Conservation (phyloP, 2,329 filamentous ascomycete species). For the Pseudogymnoascus sp. region DNA sequence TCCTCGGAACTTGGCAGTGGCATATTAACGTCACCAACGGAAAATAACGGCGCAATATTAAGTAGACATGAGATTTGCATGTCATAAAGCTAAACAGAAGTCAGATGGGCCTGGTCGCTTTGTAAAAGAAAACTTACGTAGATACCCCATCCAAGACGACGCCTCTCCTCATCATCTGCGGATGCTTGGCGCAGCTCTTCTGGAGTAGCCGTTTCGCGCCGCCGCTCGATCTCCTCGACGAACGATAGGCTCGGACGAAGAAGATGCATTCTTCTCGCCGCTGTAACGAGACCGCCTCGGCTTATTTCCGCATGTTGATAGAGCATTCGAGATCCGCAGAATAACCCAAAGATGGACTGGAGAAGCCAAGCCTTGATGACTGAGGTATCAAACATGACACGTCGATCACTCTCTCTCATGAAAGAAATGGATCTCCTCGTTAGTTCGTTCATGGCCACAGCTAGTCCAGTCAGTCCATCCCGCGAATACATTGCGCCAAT, state of each 20-base stretch:
- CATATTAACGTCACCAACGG: conserved; percentile 14
- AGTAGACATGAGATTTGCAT: conserved; percentile 16
- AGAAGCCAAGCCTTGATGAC: conserved; percentile 16
- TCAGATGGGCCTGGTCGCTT: not conserved
- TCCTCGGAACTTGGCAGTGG: conserved; percentile 15
- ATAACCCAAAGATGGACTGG: conserved; percentile 15
- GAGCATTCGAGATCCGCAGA: conserved; percentile 17
- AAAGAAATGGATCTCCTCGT: conserved; percentile 14
- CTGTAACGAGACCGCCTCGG: conserved; percentile 16
- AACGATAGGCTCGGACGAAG: conserved; percentile 16
- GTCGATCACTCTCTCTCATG: conserved; percentile 15
- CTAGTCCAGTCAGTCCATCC: conserved; percentile 12
- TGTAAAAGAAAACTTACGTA: conserved; percentile 10
- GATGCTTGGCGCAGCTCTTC: conserved; percentile 14
- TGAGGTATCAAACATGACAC: conserved; percentile 16
- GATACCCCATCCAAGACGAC: conserved; percentile 15
- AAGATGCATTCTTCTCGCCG: conserved; percentile 17
- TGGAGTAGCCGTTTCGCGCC: conserved; percentile 8
- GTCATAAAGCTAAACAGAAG: conserved; percentile 14
- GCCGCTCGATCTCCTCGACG: conserved; percentile 16
- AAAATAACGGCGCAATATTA: conserved; percentile 15
- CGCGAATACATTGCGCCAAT: conserved; percentile 15
- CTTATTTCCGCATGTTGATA: conserved; percentile 17
- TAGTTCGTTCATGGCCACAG: conserved; percentile 15
- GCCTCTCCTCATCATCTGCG: conserved; percentile 15